Evolutionary conservation across 805 yeast species (phyloP), one percentile per base, ranked within the genome.

Genomic region (Kuraishia cidri): DNA sequence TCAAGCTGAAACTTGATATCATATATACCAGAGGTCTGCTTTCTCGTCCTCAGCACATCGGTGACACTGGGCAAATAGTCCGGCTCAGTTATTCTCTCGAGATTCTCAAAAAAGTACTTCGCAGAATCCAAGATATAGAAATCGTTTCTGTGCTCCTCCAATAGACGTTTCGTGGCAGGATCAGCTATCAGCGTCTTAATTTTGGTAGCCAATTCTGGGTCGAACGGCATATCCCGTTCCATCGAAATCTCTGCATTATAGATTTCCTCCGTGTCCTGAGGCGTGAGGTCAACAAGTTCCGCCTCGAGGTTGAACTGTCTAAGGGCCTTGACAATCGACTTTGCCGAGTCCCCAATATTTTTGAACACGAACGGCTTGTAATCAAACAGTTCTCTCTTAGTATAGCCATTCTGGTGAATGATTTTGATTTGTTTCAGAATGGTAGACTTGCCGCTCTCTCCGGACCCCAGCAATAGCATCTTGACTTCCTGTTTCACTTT

Each of bases 21-120:
- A 46, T 79, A 84, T 15, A 88, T 84, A 56, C 97, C 96, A 1
- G 94, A 81, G 0, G 97, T 88, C 58, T 85, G 88, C 52, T 85
- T 82, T 61, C 97, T 75, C 11, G 95, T 85, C 40, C 94, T 66
- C 44, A 88, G 64, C 20, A 87, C 77, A 57, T 88, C 97, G 24
- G 77, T 72, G 18, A 74, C 79, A 13, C 71, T 68, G 1, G 96
- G 97, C 12, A 75, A 47, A 52, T 83, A 88, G 38, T 69, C 67
- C 2, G 69, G 64, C 5, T 59, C 48, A 3, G 78, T 58, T 25
- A 88, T 78, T 39, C 90, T 62, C 19, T 66, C 67, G 29, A 85
- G 50, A 43, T 79, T 75, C 13, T 76, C 69, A 44, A 87, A 69
- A 52, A 87, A 86, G 50, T 83, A 83, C 38, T 64, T 64, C 2